phyloP scores from a whole-genome alignment of 805 yeast species.

The Barnettozyma siamensis region DNA sequence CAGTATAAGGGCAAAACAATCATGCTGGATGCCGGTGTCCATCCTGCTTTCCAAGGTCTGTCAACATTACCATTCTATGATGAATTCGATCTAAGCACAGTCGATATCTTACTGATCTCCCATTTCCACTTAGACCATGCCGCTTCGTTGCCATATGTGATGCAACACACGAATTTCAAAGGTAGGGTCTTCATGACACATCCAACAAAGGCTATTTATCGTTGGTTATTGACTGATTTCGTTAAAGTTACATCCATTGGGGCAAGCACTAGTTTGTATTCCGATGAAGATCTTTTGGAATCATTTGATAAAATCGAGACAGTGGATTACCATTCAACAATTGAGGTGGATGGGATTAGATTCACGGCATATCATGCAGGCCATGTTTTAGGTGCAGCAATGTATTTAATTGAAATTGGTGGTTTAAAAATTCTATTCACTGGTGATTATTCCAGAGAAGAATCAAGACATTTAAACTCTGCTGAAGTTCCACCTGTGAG shows the following conservation, averaged over 20 bases:
- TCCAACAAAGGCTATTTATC: conserved; percentile 95
- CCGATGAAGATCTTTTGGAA: conserved; percentile 83
- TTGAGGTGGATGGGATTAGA: conserved; percentile 88
- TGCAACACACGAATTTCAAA: conserved; percentile 92
- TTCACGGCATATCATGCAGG: conserved; percentile 99
- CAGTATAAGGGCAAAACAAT: conserved; percentile 91
- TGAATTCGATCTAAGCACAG: conserved; percentile 83
- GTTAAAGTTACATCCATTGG: conserved; percentile 76
- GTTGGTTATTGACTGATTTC: conserved; percentile 93
- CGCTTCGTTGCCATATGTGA: conserved; percentile 94
- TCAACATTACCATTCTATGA: conserved; percentile 93
- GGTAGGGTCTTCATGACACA: conserved; percentile 99
- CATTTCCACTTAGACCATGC: conserved; percentile 99
- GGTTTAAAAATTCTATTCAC: conserved; percentile 86
- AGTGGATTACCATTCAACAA: conserved; percentile 90
- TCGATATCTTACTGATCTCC: conserved; percentile 81
- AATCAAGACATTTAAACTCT: conserved; percentile 87
- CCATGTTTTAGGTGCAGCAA: conserved; percentile 98
- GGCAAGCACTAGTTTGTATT: conserved; percentile 49
- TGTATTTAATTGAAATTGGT: conserved; percentile 93
- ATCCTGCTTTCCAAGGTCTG: conserved; percentile 89
- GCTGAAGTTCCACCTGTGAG: conserved; percentile 89
- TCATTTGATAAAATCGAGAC: conserved; percentile 91
- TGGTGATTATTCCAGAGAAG: conserved; percentile 95
- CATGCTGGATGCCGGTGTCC: conserved; percentile 97